Evolutionary conservation across 2,329 filamentous ascomycete species (phyloP).

Genomic region (Aphanoascus verrucosus): DNA sequence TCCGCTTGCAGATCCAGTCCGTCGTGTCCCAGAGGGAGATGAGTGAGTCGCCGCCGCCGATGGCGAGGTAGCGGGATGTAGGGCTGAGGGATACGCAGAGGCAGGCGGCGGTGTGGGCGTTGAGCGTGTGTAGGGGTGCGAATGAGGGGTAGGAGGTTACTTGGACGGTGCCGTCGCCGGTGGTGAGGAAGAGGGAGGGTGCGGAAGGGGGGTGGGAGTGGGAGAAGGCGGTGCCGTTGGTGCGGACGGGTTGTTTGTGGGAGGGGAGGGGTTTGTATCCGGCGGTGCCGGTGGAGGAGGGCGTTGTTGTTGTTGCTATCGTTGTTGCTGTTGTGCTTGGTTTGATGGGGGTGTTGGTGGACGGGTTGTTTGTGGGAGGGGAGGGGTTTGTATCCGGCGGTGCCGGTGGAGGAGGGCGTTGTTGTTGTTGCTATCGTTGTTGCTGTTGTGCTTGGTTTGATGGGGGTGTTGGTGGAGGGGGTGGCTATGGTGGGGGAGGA

Average conservation of each 20-base stretch:
- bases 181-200: constrained; percentile 38
- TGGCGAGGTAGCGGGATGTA: constrained; percentile 39
- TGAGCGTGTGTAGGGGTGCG: constrained; percentile 34
- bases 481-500: background rate
- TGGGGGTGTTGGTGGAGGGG: background rate
- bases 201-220: constrained; percentile 32
- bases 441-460: constrained; percentile 13
- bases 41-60: constrained; percentile 40
- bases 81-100: constrained; percentile 38
- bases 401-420: too few species aligned
- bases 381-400: constrained; percentile 15
- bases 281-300: background rate
- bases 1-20: constrained; percentile 42
- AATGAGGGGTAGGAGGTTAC: constrained; percentile 40
- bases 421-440: too few species aligned
- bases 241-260: constrained; percentile 38
- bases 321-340: constrained; percentile 15
- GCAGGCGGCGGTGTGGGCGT: constrained; percentile 41
- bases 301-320: constrained; percentile 19
- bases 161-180: constrained; percentile 41
- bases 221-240: constrained; percentile 40
- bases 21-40: constrained; percentile 43
- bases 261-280: constrained; percentile 32
- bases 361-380: background rate
- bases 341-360: background rate